Percentiles rank a stretch among this genome's conserved stretches.
Evolutionary conservation across 83 land plant genomes (phyloP).

Genomic region (Thuja plicata): DNA sequence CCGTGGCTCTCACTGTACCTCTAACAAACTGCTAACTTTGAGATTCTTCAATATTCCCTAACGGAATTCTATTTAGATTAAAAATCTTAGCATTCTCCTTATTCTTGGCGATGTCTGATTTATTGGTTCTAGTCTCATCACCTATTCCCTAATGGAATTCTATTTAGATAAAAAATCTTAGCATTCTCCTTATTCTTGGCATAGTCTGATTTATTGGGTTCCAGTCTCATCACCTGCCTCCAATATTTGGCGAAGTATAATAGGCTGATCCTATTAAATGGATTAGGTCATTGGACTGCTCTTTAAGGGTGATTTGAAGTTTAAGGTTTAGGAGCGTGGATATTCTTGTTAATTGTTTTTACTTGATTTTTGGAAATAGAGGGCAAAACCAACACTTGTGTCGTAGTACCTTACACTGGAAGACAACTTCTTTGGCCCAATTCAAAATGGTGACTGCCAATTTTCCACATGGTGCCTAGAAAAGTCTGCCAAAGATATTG

Average conservation of each 20-base stretch:
- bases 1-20: background rate
- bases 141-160: background rate
- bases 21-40: background rate
- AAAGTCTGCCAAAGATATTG: too few relatives aligned
- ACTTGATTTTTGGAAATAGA: background rate
- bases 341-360: too few relatives aligned
- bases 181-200: background rate
- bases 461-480: background rate
- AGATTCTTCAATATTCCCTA: background rate
- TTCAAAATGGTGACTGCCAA: background rate
- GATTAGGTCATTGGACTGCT: background rate
- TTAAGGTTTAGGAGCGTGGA: background rate
- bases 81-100: background rate
- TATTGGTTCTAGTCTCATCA: background rate
- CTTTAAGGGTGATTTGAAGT: background rate
- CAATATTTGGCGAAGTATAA: background rate
- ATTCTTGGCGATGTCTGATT: background rate
- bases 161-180: background rate
- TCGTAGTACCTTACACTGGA: background rate
- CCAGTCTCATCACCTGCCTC: background rate
- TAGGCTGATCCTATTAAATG: background rate
- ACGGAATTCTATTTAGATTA: background rate
- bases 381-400: background rate
- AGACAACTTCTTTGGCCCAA: background rate
- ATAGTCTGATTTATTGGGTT: background rate